Evolutionary conservation across 2,329 filamentous ascomycete genomes (phyloP), one percentile per base, ranked within the genome.

Genomic region (Trichoderma afroharzianum): DNA sequence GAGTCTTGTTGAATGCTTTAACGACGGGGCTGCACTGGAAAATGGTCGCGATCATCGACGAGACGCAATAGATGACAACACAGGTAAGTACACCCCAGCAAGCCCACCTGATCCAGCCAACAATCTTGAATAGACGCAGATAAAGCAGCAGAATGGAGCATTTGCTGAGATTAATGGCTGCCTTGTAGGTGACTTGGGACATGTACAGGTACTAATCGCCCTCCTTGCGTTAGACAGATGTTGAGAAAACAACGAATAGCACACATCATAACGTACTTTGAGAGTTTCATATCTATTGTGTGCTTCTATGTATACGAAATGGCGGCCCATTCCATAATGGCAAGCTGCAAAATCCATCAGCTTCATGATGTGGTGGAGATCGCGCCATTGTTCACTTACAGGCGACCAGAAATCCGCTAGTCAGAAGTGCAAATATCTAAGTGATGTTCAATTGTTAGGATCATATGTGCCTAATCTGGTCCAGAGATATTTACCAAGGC

Each of bases 51-150:
- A 55, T 15, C 30, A 66, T 66, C 15, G 63, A 66, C 3, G 63
- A 55, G 26, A 66, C 6, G 32, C 63, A 55, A 9, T 66, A 66
- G 11, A 66, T 66, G 14, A 66, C 26, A 2, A 55, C 63, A 14
- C 63, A 66, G 3, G 47, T 47, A 18, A 66, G 43, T 24, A 55
- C 0, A 3, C 30, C 63, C 47, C 47, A 55, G 32, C 63, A 66
- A 66, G 47, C 50, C 47, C 47, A 66, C 57, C 47, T 66, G 11
- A 66, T 66, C 63, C 63, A 66, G 3, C 47, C n/a, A 55, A 66
- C 30, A 21, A 66, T 39, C n/a, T 55, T 55, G 50, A 66, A 55
- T 12, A 66, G 30, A 28, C 30, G 47, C 1, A 55, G 12, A n/a
- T 66, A 57, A 3, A 66, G 63, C 15, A 66, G 63, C 18, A 55